A percentile compares a stretch with the other conserved stretches of the same genome.
Evolutionary conservation across 2,329 filamentous ascomycete genomes (phyloP).

Genomic region (Scedosporium boydii): DNA sequence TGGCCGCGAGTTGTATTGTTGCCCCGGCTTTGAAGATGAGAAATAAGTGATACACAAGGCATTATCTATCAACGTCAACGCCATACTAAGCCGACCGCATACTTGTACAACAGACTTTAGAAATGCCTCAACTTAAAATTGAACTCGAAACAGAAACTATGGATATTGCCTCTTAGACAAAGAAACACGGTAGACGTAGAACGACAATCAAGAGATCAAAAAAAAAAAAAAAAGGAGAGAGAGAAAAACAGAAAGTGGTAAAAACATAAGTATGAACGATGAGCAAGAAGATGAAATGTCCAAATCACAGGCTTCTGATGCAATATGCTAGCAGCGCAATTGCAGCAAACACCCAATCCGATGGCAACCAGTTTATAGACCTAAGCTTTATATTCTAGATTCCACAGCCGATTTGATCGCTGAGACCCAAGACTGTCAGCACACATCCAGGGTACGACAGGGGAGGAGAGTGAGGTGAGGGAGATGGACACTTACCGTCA

Average conservation of each 20-base stretch:
- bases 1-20: too few species aligned
- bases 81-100: too few species aligned
- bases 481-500: constrained; percentile 48
- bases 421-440: constrained; percentile 9
- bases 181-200: background rate
- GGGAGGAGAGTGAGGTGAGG: background rate
- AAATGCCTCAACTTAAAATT: background rate
- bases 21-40: too few species aligned
- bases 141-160: background rate
- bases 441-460: too few species aligned
- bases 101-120: background rate
- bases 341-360: background rate
- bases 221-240: background rate
- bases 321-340: background rate
- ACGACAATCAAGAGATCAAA: background rate
- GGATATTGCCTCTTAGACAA: background rate
- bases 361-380: constrained; percentile 3
- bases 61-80: too few species aligned
- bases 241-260: background rate
- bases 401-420: constrained; percentile 32
- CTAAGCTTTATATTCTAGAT: constrained; percentile 12
- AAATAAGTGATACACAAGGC: too few species aligned
- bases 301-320: background rate
- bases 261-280: background rate
- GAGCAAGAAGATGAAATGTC: background rate